These are phyloP conservation scores for Erysimum cheiri DNA, from an alignment of 441 rosid species.

Conservation along the genomic window DNA sequence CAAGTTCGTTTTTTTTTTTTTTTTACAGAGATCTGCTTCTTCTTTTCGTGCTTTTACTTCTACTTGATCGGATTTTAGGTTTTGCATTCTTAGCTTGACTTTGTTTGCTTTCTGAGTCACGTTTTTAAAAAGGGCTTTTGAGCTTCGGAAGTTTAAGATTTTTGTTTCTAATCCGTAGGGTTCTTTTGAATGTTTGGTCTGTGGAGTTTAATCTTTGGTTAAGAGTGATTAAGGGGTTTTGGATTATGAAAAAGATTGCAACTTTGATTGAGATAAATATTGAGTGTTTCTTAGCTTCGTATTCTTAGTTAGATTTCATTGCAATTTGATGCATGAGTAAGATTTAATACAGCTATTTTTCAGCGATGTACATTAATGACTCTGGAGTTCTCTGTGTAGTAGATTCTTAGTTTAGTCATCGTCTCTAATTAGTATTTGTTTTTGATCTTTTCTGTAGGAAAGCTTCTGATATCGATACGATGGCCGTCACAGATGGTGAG, in stretches of 20 bases:
- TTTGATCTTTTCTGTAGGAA: constrained; percentile 21
- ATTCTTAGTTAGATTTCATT: constrained; percentile 7
- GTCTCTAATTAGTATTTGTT: constrained; percentile 6
- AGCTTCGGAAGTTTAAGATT: constrained; percentile 9
- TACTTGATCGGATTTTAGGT: constrained; percentile 33
- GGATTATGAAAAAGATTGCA: neutral
- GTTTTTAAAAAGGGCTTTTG: neutral
- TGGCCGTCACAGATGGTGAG: constrained; percentile 75
- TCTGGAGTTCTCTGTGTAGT: neutral
- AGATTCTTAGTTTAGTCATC: neutral
- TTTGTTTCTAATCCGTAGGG: neutral
- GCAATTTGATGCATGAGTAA: neutral
- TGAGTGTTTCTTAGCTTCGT: constrained; percentile 1
- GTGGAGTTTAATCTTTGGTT: constrained; percentile 4
- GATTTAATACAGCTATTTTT: constrained; percentile 7
- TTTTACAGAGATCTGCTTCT: constrained; percentile 33
- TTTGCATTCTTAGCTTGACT: constrained; percentile 30
- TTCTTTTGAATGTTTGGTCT: neutral
- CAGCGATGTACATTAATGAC: constrained; percentile 1
- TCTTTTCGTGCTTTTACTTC: neutral
- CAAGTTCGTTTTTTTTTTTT: constrained; percentile 7
- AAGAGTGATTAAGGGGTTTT: neutral
- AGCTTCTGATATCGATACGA: constrained; percentile 38
- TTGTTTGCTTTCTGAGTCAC: constrained; percentile 21
- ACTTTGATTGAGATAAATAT: neutral